These are phyloP conservation scores for Lactarius deliciosus DNA, from an alignment of 768 basidiomycete genomes.

Conservation along the genomic window DNA sequence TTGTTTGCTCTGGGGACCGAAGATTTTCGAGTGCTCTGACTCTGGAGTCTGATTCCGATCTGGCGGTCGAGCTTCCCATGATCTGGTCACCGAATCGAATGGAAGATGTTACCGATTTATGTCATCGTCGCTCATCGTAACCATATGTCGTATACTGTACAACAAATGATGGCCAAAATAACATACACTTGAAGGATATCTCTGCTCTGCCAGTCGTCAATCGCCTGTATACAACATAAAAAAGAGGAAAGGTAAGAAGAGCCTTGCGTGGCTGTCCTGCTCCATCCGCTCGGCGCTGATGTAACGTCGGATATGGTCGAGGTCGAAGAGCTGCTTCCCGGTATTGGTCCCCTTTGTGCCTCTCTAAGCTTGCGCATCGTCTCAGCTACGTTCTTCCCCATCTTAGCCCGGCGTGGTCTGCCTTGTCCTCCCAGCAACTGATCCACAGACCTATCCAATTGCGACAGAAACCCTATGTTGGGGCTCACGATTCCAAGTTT, in stretches of 20 bases:
- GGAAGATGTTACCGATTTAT: background rate
- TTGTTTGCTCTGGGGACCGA: too few relatives aligned
- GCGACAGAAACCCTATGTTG: conserved; percentile 36
- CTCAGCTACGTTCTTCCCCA: conserved; percentile 16
- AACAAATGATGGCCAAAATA: background rate
- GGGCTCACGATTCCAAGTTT: conserved; percentile 35
- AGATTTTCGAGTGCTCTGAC: background rate
- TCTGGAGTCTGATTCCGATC: background rate
- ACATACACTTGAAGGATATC: background rate
- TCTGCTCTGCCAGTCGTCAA: background rate
- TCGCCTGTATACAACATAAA: background rate
- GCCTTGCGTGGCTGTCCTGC: too few relatives aligned
- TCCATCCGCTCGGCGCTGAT: background rate
- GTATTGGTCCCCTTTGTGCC: background rate
- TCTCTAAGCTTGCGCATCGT: conserved; percentile 10
- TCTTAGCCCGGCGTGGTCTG: background rate
- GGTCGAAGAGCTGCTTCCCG: background rate
- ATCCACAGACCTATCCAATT: conserved; percentile 30
- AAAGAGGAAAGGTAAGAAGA: background rate
- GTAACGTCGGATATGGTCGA: background rate
- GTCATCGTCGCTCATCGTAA: background rate
- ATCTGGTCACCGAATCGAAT: background rate
- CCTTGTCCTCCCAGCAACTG: background rate
- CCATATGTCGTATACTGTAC: background rate
- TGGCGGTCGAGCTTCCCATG: background rate